phyloP scores from a whole-genome alignment of 1,284 basidiomycete genomes.

The Austroboletus novae-zelandiae region DNA sequence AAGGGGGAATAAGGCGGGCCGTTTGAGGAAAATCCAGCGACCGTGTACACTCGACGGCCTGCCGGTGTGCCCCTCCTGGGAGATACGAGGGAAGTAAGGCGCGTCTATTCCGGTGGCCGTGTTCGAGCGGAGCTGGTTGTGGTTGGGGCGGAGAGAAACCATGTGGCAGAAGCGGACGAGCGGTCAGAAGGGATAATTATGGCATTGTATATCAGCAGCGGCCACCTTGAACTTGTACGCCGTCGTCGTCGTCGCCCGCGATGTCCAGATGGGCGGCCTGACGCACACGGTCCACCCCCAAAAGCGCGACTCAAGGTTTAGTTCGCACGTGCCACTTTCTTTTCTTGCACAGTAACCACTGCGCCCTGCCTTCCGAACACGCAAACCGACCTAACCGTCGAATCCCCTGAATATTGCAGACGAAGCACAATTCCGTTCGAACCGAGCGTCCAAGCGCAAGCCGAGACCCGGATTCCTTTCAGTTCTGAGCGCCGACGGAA shows the following conservation, averaged over 20 bases:
- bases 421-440: constrained; percentile 7
- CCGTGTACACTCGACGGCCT: too few species aligned
- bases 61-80: too few species aligned
- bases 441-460: constrained; percentile 6
- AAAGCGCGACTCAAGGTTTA: constrained; percentile 31
- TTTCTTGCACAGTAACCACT: constrained; percentile 29
- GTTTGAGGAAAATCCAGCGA: constrained; percentile 5
- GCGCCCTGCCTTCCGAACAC: constrained; percentile 9
- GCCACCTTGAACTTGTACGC: constrained; percentile 1
- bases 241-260: constrained; percentile 22
- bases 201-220: constrained; percentile 17
- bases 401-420: constrained; percentile 9
- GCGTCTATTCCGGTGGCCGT: not conserved
- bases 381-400: constrained; percentile 6
- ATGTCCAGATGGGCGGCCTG: constrained; percentile 9
- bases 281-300: constrained; percentile 27
- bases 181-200: constrained; percentile 28
- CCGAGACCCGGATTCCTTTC: constrained; percentile 11
- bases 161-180: constrained; percentile 24
- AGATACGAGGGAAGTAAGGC: not conserved
- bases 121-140: constrained; percentile 36
- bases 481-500: constrained; percentile 38
- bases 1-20: not conserved
- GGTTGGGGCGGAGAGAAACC: constrained; percentile 35
- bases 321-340: constrained; percentile 33